Conservation (phyloP, 371 early-diverging fungal genomes). For the Sporodiniella umbellata region DNA sequence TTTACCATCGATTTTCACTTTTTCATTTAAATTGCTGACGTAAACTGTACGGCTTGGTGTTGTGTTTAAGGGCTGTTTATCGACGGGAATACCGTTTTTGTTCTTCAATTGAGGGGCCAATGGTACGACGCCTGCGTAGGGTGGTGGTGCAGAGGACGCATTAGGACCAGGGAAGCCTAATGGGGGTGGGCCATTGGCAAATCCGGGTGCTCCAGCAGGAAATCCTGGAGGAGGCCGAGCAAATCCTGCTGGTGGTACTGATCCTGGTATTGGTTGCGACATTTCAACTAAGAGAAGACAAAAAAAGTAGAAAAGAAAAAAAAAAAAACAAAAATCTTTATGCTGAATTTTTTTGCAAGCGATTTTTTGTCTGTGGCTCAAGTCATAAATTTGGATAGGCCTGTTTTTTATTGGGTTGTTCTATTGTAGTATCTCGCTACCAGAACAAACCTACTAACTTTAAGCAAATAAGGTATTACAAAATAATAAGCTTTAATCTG, state of each 20-base stretch:
- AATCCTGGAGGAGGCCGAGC: slow-evolving; percentile 4
- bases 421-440: too few species aligned
- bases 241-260: slow-evolving; percentile 4
- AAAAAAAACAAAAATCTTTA: background rate
- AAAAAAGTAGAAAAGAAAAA: background rate
- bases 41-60: slow-evolving; percentile 83
- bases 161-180: slow-evolving; percentile 1
- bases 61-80: slow-evolving; percentile 58
- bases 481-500: too few species aligned
- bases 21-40: slow-evolving; percentile 83
- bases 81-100: slow-evolving; percentile 40
- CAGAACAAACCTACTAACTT: too few species aligned
- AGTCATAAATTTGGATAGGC: too few species aligned
- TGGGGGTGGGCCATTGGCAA: slow-evolving; percentile 9
- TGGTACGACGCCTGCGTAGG: slow-evolving; percentile 9
- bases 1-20: slow-evolving; percentile 75
- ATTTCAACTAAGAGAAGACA: background rate
- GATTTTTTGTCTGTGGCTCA: background rate
- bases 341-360: background rate
- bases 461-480: too few species aligned
- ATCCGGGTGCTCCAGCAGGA: slow-evolving; percentile 12
- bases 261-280: slow-evolving; percentile 14
- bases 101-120: slow-evolving; percentile 8
- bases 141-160: background rate
- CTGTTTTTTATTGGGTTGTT: too few species aligned